Evolutionary conservation across 768 basidiomycete species (phyloP).

Genomic region (Gymnopilus dilepis): DNA sequence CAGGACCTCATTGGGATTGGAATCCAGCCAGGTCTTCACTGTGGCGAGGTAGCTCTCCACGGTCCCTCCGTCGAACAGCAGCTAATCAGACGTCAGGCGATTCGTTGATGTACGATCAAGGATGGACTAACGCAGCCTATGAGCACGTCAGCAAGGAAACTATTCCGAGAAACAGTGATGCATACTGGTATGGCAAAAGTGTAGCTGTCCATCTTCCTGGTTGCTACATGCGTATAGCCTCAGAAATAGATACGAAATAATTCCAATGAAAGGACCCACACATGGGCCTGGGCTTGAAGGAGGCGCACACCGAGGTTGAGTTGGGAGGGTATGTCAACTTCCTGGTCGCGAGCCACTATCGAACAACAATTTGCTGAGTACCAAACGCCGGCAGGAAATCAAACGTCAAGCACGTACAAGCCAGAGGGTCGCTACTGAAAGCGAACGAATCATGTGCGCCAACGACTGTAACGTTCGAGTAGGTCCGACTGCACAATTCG

Average conservation of each 20-base stretch:
- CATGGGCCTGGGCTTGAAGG: slow-evolving; percentile 64
- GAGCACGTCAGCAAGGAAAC: background rate
- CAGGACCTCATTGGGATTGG: slow-evolving; percentile 69
- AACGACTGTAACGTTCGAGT: slow-evolving; percentile 55
- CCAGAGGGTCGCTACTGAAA: slow-evolving; percentile 50
- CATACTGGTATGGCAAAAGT: slow-evolving; percentile 71
- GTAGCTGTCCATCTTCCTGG: slow-evolving; percentile 49
- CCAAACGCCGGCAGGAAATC: background rate
- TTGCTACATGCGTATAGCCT: background rate
- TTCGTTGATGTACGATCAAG: background rate
- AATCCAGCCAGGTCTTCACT: slow-evolving; percentile 60
- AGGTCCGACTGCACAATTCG: slow-evolving; percentile 62
- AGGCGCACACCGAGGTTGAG: slow-evolving; percentile 57
- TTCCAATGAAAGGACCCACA: slow-evolving; percentile 30
- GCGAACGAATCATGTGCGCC: slow-evolving; percentile 64
- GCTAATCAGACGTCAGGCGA: slow-evolving; percentile 19
- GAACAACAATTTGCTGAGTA: background rate
- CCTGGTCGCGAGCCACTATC: slow-evolving; percentile 54
- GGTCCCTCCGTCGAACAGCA: slow-evolving; percentile 59
- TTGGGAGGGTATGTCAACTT: slow-evolving; percentile 54
- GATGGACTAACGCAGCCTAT: slow-evolving; percentile 40
- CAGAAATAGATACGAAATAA: background rate
- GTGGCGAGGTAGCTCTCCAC: slow-evolving; percentile 52
- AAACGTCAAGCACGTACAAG: slow-evolving; percentile 37
- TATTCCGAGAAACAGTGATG: slow-evolving; percentile 12